A percentile compares a stretch with the other conserved stretches of the same genome.
Conservation (phyloP, 1,139 yeast genomes). For the Suhomyces atakaporum region DNA sequence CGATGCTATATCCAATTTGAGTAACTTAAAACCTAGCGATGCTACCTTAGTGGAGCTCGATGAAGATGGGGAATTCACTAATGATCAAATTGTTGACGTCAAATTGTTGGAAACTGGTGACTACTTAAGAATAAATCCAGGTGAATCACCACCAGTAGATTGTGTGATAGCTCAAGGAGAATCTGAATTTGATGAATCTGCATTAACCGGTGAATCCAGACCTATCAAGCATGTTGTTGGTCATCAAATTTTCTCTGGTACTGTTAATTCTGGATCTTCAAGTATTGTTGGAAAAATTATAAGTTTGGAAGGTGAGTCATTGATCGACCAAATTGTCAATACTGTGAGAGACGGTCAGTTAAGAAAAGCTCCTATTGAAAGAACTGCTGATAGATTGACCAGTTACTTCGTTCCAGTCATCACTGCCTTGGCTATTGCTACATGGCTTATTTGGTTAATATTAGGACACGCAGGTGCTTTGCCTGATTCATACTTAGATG, state of each 20-base stretch:
- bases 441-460: conserved; percentile 70
- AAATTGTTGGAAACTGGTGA: conserved; percentile 67
- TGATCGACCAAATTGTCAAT: conserved; percentile 67
- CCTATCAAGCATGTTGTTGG: conserved; percentile 51
- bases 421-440: conserved; percentile 56
- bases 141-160: conserved; percentile 75
- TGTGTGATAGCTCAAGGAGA: conserved; percentile 60
- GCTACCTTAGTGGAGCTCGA: conserved; percentile 49
- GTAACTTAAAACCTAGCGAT: conserved; percentile 49
- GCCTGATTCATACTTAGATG: conserved; percentile 58
- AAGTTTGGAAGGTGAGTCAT: conserved; percentile 63
- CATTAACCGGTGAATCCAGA: conserved; percentile 72
- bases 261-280: conserved; percentile 61
- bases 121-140: conserved; percentile 56
- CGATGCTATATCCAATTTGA: conserved; percentile 58
- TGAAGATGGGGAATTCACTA: conserved; percentile 23
- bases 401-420: conserved; percentile 75
- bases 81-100: conserved; percentile 44
- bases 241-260: conserved; percentile 72
- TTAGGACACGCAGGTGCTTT: conserved; percentile 57
- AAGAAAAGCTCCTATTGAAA: conserved; percentile 73
- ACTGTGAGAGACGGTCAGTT: conserved; percentile 76
- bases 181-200: conserved; percentile 71
- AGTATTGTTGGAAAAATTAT: conserved; percentile 59
- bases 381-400: conserved; percentile 69